Base-by-base conservation (phyloP, 306 rosid genomes). In the Potentilla sterilis region DNA sequence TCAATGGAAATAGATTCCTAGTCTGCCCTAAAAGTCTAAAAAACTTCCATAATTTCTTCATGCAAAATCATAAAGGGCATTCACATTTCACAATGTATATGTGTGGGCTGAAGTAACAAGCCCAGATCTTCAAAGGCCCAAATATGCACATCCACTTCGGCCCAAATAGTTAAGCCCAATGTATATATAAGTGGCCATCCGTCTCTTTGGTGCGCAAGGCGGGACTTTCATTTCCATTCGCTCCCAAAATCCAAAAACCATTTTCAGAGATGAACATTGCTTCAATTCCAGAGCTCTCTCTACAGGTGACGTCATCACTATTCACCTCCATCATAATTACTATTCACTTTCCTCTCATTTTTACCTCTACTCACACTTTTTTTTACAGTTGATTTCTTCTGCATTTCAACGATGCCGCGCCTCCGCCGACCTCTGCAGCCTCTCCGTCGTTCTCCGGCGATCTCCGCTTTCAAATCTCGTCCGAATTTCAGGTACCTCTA, bases 321-420 rank as follows among this genome's bases (percentile, higher is more conserved):
- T 40, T n/a, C 14, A 54, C 11, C 34, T 41, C 46, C 24, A 78
- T 10, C 19, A 42, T 40, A 2, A 58, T 48, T 47, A 38, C 19
- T 40, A 55, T 42, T 12, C 5, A 52, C 15, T 2, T 52, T 34
- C 19, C 4, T n/a, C 14, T 58, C 40, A 48, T 21, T 59, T 55
- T 46, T 6, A 68, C 4, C 54, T 24, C 38, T 3, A 51, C 2
- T 37, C 2, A 73, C 44, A 4, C 41, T 64, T 32, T 48, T 28
- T 35, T 66, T 55, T 0, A 77, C 89, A 91, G 98, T 69, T 94
- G 67, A 85, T 94, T 72, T 87, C 94, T 71, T 88, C 85, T 42
- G 91, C 98, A 19, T 86, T 76, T 68, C 94, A 82, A 83, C 75
- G 98, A 79, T 93, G 96, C 90, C 92, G 93, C 55, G 64, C 84